phyloP scores from a whole-genome alignment of 202 grass and related monocot genomes.

The Bolboschoenoplectus hybrid region DNA sequence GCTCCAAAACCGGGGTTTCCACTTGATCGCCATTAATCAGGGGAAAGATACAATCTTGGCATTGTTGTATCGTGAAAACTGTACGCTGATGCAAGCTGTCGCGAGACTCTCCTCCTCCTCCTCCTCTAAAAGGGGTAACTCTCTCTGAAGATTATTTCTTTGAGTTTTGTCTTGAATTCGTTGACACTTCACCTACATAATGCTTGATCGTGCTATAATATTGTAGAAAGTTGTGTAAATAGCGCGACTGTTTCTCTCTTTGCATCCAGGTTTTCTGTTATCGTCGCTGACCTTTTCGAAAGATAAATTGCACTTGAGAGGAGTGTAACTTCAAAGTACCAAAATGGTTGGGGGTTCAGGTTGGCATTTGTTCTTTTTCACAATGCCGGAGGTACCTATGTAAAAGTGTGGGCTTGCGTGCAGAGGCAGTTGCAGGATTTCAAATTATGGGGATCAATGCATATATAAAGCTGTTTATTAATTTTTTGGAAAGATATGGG shows the following conservation, averaged over 20 bases:
- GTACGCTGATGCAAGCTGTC: constrained; percentile 58
- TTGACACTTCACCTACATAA: neutral
- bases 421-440: too few relatives aligned
- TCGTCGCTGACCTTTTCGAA: neutral
- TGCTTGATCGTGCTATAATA: neutral
- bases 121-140: constrained; percentile 57
- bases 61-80: neutral
- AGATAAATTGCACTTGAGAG: neutral
- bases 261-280: neutral
- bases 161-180: neutral
- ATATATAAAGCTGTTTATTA: too few relatives aligned
- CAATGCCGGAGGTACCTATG: neutral
- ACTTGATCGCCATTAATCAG: neutral
- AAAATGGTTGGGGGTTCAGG: neutral
- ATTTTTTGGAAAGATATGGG: too few relatives aligned
- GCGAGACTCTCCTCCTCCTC: constrained; percentile 50
- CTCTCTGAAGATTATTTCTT: neutral
- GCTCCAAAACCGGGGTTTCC: neutral
- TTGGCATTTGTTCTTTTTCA: neutral
- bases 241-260: neutral
- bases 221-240: neutral
- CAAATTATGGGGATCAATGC: too few relatives aligned
- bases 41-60: neutral
- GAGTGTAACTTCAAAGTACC: neutral
- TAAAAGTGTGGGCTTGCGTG: neutral